Evolutionary conservation across 768 basidiomycete genomes (phyloP), one percentile per base, ranked within the genome.

Genomic region (Boletellus ananas): DNA sequence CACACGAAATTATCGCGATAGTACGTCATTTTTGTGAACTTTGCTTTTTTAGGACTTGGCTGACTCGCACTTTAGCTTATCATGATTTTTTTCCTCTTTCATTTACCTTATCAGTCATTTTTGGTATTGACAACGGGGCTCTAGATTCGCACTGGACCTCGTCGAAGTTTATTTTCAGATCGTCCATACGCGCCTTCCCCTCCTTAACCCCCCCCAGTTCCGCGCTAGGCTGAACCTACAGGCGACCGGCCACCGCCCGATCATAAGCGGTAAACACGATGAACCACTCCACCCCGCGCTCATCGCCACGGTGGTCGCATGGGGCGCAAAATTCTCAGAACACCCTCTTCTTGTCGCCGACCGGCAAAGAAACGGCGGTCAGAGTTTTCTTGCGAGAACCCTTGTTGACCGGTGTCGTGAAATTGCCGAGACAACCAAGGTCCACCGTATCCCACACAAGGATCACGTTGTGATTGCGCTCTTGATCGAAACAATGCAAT

Each of bases 161-260:
- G 84, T 95, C 62, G 92, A 96, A 70, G 91, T 94, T 39, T 97
- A 86, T 72, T 94, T 95, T 66, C 90, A 94, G 68, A 89, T 90
- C 52, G 87, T 90, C 35, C 92, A 94, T 68, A 86, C 88, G 21
- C 84, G 94, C 48, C 76, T 90, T 50, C 92, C 94, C 43, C 79
- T 94, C 44, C 81, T 94, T 66, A 89, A 92, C 71, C 90, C 90
- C 50, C 72, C 79, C 21, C 81, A 85, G 58, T 91, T 94, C 67
- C 87, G 90, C 50, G 76, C 76, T 37, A 84, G 85, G 16, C 77
- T 94, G 49, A 76, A 79, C 54, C 60, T 81, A 3, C 68, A 66
- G 17, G 53, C 64, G 0, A 58, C 47, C 8, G 43, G 55, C 14
- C 67, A 65, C 21, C 66, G 66, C 9, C 52, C 57, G 9, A 44